phyloP scores from a whole-genome alignment of 108 stramenopile genomes.

The Skeletonema menzelii region DNA sequence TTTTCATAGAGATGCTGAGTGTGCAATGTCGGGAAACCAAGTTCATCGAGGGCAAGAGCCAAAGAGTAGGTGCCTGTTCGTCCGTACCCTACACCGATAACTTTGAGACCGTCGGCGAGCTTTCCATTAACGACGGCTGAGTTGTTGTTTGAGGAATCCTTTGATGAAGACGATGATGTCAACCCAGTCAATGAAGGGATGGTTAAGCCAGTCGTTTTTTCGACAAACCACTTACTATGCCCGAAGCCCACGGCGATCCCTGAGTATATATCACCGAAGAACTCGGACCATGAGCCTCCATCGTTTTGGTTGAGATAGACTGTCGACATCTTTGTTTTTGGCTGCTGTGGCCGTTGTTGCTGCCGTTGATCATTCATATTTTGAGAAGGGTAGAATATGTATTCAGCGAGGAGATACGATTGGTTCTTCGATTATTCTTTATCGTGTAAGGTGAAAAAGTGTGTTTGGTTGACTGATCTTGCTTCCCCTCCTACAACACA shows the following conservation, averaged over 20 bases:
- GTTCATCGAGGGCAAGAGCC: slow-evolving; percentile 70
- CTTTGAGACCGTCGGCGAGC: slow-evolving; percentile 42
- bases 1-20: slow-evolving; percentile 84
- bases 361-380: not conserved
- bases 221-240: slow-evolving; percentile 30
- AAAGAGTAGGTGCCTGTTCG: slow-evolving; percentile 85
- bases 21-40: slow-evolving; percentile 74
- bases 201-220: slow-evolving; percentile 10
- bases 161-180: not conserved
- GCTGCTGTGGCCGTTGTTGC: not conserved
- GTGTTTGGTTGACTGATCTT: too few relatives aligned
- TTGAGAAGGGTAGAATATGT: too few relatives aligned
- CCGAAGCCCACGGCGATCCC: slow-evolving; percentile 31
- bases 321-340: not conserved
- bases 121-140: not conserved
- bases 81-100: slow-evolving; percentile 82
- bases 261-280: slow-evolving; percentile 29
- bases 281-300: slow-evolving; percentile 14
- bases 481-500: too few relatives aligned
- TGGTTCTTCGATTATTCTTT: too few relatives aligned
- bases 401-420: too few relatives aligned
- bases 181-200: slow-evolving; percentile 6
- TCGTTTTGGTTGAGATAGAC: slow-evolving; percentile 10
- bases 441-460: too few relatives aligned
- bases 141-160: not conserved